Evolutionary conservation across 768 basidiomycete genomes (phyloP).

Genomic region (Collybia sordida): DNA sequence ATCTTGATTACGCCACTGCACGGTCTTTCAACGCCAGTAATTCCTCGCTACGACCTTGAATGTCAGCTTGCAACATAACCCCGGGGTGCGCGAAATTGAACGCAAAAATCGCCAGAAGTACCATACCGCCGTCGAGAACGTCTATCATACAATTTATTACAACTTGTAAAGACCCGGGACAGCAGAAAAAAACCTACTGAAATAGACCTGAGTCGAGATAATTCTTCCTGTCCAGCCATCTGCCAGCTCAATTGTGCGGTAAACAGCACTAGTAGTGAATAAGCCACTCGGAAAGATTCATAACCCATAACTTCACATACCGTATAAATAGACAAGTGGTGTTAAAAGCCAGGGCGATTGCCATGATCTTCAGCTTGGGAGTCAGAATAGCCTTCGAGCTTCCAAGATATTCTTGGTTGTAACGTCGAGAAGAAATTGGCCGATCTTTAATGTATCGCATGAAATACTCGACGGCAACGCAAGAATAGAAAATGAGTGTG

Average conservation of each 20-base stretch:
- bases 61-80: too few species aligned
- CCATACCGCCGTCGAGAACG: constrained; percentile 47
- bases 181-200: constrained; percentile 33
- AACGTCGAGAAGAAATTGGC: not conserved
- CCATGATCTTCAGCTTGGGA: not conserved
- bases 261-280: constrained; percentile 22
- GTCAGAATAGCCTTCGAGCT: not conserved
- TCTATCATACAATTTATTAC: constrained; percentile 25
- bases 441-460: not conserved
- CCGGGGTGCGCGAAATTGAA: constrained; percentile 49
- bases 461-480: not conserved
- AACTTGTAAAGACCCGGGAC: not conserved
- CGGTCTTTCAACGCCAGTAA: too few species aligned
- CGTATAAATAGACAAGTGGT: not conserved
- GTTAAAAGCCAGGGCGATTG: not conserved
- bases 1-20: too few species aligned
- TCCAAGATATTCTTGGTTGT: not conserved
- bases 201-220: constrained; percentile 46
- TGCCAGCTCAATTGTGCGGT: constrained; percentile 48
- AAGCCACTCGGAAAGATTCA: too few species aligned
- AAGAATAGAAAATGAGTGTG: not conserved
- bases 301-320: not conserved
- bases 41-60: too few species aligned
- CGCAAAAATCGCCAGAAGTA: constrained; percentile 43
- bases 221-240: constrained; percentile 53